Evolutionary conservation across 2,329 filamentous ascomycete species (phyloP), one percentile per base, ranked within the genome.

Genomic region (Raffaelea albimanens): DNA sequence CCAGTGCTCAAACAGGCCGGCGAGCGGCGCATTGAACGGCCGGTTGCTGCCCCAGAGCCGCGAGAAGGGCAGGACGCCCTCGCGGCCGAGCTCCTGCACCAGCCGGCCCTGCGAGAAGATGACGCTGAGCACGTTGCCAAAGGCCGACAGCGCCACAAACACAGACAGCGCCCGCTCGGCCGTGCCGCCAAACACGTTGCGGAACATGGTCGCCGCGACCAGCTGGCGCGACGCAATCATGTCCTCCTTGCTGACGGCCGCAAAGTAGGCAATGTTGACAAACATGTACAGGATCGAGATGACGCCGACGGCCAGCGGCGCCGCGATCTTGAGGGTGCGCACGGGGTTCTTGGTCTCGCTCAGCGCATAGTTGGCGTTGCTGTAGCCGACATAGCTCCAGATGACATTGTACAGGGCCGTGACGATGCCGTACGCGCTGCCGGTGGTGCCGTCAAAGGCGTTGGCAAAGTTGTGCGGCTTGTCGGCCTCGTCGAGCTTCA

Each of bases 361-460:
- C 29, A 81, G 67, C 41, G 72, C 78, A 57, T 84, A 82, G 64
- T 83, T 83, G 59, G 79, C 80, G 60, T 83, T 84, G 65, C 71
- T 76, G 68, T 82, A 83, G 21, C 82, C 82, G 53, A 82, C 75
- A 56, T 80, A 86, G 51, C 75, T 80, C 75, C 81, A 85, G 56
- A 85, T 81, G 52, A 85, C 80, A 55, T 84, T 85, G 68, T 83
- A 85, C 0, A 86, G 65, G 0, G 82, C 80, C 1, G 78, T 84
- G n/a, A 83, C 80, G 31, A 83, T 71, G 43, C 78, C 79, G 53
- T 85, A 85, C 1, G 78, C 73, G 54, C 74, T 81, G 8, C 77
- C 76, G 1, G 77, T 82, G 5, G 82, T 85, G 9, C 82, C 82
- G 42, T 74, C 71, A 52, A 85, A 86, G 10, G 79, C 75, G 50